Conservation (phyloP, 139 green algal genomes). For the Marvania coccoides region DNA sequence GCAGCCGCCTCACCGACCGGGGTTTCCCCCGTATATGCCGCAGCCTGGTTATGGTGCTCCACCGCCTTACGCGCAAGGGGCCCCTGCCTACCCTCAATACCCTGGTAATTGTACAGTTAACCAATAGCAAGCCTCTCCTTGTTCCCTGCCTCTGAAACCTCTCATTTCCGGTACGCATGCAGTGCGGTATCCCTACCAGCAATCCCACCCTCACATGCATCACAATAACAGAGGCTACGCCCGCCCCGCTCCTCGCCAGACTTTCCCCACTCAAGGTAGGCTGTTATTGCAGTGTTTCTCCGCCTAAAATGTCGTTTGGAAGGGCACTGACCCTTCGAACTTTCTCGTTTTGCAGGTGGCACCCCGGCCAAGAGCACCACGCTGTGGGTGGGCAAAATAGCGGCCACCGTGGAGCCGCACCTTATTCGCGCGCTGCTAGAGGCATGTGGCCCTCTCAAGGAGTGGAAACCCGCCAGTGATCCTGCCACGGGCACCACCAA, state of each 20-base stretch:
- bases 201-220: too few species aligned
- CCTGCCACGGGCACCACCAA: slow-evolving; percentile 65
- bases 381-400: slow-evolving; percentile 84
- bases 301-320: background rate
- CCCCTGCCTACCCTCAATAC: background rate
- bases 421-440: slow-evolving; percentile 66
- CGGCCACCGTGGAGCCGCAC: slow-evolving; percentile 55
- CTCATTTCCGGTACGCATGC: background rate
- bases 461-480: slow-evolving; percentile 83
- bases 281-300: too few species aligned
- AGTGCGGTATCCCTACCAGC: too few species aligned
- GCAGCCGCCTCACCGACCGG: background rate
- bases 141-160: background rate
- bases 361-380: slow-evolving; percentile 49
- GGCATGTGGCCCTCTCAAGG: slow-evolving; percentile 69
- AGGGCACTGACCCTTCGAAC: too few species aligned
- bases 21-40: background rate
- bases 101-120: background rate
- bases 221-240: too few species aligned
- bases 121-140: background rate
- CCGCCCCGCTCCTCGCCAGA: too few species aligned
- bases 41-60: background rate
- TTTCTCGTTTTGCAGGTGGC: background rate
- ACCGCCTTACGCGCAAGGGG: too few species aligned
- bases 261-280: too few species aligned